Evolutionary conservation across 2,329 filamentous ascomycete species (phyloP), one percentile per base, ranked within the genome.

Genomic region (Colletotrichum chrysophilum): DNA sequence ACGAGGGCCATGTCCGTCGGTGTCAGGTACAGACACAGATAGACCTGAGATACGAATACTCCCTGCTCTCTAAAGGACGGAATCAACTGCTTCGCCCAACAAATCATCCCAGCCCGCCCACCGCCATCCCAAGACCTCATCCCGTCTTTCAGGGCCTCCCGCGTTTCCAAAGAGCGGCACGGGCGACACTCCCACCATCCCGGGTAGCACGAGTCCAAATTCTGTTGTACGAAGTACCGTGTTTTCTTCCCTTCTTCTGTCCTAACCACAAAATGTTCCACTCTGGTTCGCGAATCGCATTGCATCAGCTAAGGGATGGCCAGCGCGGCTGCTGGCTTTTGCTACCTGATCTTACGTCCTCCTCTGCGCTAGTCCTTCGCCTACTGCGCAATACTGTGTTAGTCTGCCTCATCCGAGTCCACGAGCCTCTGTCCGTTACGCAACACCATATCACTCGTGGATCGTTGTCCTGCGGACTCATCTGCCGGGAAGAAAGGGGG

Each of bases 211-310:
- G 28, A 73, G 16, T 32, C 28, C 36, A 56, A 55, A 52, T 13
- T 13, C 43, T 52, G 43, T 52, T 52, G 43, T 21, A 52, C 43
- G 10, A 52, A 13, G 28, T 61, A n/a, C 52, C 52, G 52, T 52
- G 30, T 32, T 60, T n/a, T 28, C 24, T 68, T 32, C 66, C 66
- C 56, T n/a, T 21, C 16, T 58, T 71, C 60, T 65, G 60, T 18
- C 24, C 14, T 26, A 26, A 28, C 69, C 43, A 36, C 32, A 34
- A 36, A 28, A 12, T 55, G 34, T 56, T 56, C 18, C 38, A 58
- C 21, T 64, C 34, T 69, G 66, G 55, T 69, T 70, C 58, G 62
- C 62, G 61, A 75, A 56, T 75, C 62, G 68, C 30, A 61, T 55
- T 32, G 34, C 58, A 66, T 64, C 72, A 64, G 28, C 61, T 52